A percentile compares a stretch with the other conserved stretches of the same genome.
Conservation (phyloP, 345 rosid species). For the Gossypioides kirkii region DNA sequence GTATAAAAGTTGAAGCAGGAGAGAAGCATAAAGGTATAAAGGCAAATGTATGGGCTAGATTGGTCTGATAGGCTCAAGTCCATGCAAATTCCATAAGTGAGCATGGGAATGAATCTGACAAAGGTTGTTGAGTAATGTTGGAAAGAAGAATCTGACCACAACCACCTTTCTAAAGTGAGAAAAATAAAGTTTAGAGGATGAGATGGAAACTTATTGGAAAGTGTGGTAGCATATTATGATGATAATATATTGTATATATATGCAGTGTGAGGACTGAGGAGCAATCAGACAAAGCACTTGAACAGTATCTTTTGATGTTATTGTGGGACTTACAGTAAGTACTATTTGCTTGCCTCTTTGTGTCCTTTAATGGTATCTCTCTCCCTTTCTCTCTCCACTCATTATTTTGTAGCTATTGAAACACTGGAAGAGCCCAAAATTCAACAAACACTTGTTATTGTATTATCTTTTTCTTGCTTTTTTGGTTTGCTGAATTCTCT, state of each 20-base stretch:
- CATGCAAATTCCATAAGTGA: slow-evolving; percentile 17
- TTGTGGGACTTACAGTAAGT: too few relatives aligned
- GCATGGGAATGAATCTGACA: slow-evolving; percentile 16
- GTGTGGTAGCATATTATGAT: too few relatives aligned
- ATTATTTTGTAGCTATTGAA: slow-evolving; percentile 12
- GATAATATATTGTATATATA: not conserved
- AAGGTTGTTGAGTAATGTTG: not conserved
- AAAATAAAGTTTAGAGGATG: too few relatives aligned
- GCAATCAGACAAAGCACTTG: not conserved
- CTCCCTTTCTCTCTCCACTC: slow-evolving; percentile 11
- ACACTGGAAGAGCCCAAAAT: slow-evolving; percentile 8
- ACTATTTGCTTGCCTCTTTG: too few relatives aligned
- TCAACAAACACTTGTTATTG: slow-evolving; percentile 10
- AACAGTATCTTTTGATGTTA: too few relatives aligned
- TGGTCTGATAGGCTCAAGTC: not conserved
- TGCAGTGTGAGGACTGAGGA: not conserved
- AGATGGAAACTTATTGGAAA: too few relatives aligned
- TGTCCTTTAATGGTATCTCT: not conserved
- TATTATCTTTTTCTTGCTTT: not conserved
- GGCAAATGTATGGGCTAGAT: not conserved
- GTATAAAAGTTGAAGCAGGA: not conserved
- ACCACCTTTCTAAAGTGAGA: not conserved
- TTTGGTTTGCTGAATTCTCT: not conserved
- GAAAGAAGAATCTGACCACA: slow-evolving; percentile 13
- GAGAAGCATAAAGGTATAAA: not conserved